These are phyloP conservation scores for Trichoderma sp. DNA, from an alignment of 2,329 filamentous ascomycete genomes.

Conservation along the genomic window DNA sequence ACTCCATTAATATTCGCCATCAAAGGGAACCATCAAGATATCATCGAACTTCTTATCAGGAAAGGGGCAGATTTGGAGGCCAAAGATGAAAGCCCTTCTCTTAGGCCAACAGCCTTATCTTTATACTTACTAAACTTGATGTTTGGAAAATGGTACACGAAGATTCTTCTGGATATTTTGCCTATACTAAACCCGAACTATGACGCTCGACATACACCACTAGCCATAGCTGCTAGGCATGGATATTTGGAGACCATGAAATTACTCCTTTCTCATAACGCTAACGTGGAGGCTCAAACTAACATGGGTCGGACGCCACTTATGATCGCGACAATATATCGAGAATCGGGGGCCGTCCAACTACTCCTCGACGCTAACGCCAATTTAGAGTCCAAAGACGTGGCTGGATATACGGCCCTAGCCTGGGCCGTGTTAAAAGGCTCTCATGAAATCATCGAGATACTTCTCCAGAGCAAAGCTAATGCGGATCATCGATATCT, in stretches of 20 bases:
- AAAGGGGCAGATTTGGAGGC: background rate
- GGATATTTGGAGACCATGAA: background rate
- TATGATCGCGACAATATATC: no score
- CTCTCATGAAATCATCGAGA: background rate
- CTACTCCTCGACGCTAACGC: background rate
- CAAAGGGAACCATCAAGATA: background rate
- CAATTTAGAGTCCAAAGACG: background rate
- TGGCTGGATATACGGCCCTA: background rate
- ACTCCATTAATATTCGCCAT: background rate
- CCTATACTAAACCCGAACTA: no score
- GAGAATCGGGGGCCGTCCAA: no score
- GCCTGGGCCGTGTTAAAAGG: background rate
- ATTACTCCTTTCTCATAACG: background rate
- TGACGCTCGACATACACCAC: no score
- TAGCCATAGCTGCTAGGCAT: no score
- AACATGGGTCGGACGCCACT: background rate
- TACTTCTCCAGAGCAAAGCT: background rate
- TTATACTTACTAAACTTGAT: no score
- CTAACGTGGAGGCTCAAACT: background rate
- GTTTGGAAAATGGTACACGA: no score
- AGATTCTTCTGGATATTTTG: no score
- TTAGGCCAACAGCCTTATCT: no score
- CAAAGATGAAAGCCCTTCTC: no score
- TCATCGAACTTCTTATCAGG: background rate
- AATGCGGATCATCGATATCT: background rate